Base-by-base conservation (phyloP, 345 rosid genomes). In the Populus ilicifolia region DNA sequence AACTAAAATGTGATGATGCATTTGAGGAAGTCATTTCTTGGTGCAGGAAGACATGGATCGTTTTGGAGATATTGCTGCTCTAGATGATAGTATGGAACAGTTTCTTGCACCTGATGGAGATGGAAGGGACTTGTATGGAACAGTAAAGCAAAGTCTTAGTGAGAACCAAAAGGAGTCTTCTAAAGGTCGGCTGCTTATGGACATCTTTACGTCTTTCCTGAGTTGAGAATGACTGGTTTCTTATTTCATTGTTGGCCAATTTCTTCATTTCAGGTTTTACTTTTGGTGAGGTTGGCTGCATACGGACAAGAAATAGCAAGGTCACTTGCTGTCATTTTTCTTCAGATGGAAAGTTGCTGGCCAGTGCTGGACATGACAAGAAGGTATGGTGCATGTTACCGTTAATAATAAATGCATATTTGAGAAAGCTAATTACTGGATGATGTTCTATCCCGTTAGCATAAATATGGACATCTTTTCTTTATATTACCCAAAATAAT, bases 251-350 rank as follows among this genome's bases (percentile, higher is more conserved):
- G 44, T 2, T 70, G 73, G 11, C 36, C 70, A 25, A 27, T 9
- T 71, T 76, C 52, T 82, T 41, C 36, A 76, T 78, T 52, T 72
- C 89, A 89, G 94, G 88, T 74, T 88, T 89, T 79, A 83, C 88
- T 41, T 87, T 90, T 69, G 81, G 69, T 30, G 93, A 88, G 85
- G 86, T 90, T 84, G 90, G 88, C 78, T 90, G 89, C 76, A 84
- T 85, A 75, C 80, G 86, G 78, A 88, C 86, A 25, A 85, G 87
- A 78, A 86, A 84, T 67, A 87, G 89, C 87, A 85, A 80, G 82
- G 92, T 91, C 71, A 90, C 89, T 54, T 90, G 96, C 85, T 91
- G 96, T 80, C 94, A 91, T 87, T 90, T 90, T 82, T 91, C 96
- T 73, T 90, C 94, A 17, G 92, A 90, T 80, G 96, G 96, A 39